A percentile compares a stretch with the other conserved stretches of the same genome.
These are phyloP conservation scores for Lunasporangiospora selenospora DNA, from an alignment of 192 early-diverging fungal species.

Conservation along the genomic window DNA sequence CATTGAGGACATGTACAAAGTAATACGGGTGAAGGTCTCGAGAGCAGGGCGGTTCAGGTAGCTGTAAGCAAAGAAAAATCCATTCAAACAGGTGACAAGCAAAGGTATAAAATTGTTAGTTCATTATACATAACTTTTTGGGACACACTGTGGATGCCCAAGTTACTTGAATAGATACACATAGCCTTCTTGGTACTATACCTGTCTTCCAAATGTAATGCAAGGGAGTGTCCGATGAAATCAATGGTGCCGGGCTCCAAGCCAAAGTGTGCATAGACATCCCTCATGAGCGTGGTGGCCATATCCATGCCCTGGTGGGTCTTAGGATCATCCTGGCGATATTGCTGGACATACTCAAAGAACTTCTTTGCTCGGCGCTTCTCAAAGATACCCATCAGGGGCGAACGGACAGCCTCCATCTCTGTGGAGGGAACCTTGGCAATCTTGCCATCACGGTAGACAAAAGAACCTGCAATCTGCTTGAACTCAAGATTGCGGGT, in stretches of 20 bases:
- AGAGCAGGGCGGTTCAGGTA: constrained; percentile 76
- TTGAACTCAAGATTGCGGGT: constrained; percentile 98
- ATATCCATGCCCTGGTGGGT: constrained; percentile 89
- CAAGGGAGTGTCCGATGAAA: constrained; percentile 98
- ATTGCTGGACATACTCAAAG: constrained; percentile 95
- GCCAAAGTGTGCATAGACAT: constrained; percentile 92
- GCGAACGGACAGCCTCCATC: constrained; percentile 81
- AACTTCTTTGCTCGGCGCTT: constrained; percentile 94
- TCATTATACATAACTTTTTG: too few species aligned
- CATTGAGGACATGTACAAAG: constrained; percentile 92
- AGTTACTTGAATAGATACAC: too few species aligned
- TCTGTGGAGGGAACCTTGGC: constrained; percentile 95
- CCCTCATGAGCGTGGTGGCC: constrained; percentile 74
- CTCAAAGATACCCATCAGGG: constrained; percentile 94
- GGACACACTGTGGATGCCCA: too few species aligned
- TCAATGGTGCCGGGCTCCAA: constrained; percentile 95
- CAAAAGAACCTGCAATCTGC: constrained; percentile 92
- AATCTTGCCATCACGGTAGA: constrained; percentile 89
- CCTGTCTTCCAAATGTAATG: constrained; percentile 92
- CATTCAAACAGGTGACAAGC: not conserved
- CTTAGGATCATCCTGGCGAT: constrained; percentile 79
- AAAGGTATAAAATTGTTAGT: too few species aligned
- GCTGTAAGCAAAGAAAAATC: constrained; percentile 16
- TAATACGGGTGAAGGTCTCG: constrained; percentile 90
- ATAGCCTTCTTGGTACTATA: too few species aligned